Evolutionary conservation across 2,329 filamentous ascomycete genomes (phyloP).

Genomic region (Penicillium verrucosum): DNA sequence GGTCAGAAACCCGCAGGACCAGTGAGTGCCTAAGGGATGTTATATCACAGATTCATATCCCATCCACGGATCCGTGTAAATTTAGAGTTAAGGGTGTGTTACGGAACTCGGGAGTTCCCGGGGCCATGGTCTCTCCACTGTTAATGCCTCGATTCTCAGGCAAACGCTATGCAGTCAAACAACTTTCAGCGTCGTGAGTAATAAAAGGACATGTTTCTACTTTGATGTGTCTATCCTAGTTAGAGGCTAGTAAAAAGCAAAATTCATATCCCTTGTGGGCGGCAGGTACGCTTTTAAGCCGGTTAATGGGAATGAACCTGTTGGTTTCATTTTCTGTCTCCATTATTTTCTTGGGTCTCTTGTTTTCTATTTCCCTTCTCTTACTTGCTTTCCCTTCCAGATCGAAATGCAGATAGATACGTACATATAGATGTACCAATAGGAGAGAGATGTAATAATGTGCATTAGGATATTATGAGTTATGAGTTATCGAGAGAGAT

Average conservation of each 20-base stretch:
- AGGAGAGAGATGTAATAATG: neutral
- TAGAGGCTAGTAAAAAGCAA: neutral
- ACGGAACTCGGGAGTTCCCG: neutral
- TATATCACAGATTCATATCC: neutral
- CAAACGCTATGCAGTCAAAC: neutral
- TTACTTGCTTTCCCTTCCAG: neutral
- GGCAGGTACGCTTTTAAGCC: neutral
- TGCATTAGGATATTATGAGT: neutral
- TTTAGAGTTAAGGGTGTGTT: neutral
- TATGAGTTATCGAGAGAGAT: neutral
- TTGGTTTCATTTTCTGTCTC: neutral
- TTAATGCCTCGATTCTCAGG: neutral
- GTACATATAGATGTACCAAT: neutral
- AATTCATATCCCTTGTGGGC: neutral
- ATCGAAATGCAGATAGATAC: neutral
- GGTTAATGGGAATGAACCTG: neutral
- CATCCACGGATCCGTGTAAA: neutral
- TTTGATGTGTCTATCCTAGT: neutral
- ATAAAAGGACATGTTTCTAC: neutral
- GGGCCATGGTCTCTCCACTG: neutral
- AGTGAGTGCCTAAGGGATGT: neutral
- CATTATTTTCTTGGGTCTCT: neutral
- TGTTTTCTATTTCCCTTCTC: neutral
- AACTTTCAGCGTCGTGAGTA: neutral
- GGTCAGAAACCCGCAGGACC: slow-evolving; percentile 24